Conservation (phyloP, 768 basidiomycete genomes). For the Leccinum fibrillosum region DNA sequence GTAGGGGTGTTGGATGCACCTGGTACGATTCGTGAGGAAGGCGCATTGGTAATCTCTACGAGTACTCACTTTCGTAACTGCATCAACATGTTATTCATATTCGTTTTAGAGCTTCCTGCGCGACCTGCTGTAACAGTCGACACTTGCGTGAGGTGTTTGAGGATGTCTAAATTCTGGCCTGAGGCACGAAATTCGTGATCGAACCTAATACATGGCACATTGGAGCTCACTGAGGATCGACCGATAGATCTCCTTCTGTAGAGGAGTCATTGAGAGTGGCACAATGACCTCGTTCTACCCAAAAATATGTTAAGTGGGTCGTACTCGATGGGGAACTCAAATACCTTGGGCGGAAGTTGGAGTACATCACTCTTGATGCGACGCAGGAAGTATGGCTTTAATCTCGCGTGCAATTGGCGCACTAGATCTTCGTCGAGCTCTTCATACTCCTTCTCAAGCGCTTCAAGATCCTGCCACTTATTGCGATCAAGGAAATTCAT, state of each 20-base stretch:
- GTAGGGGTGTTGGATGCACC: conserved; percentile 91
- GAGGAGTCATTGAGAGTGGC: conserved; percentile 79
- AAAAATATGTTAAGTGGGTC: conserved; percentile 2
- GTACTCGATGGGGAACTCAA: not conserved
- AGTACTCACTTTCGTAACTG: conserved; percentile 73
- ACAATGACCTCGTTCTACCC: conserved; percentile 85
- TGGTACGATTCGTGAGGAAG: conserved; percentile 26
- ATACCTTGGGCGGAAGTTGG: conserved; percentile 86
- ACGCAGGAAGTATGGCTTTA: conserved; percentile 90
- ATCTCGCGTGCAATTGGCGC: conserved; percentile 69
- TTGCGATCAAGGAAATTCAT: conserved; percentile 90
- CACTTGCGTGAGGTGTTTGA: conserved; percentile 56
- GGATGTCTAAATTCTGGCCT: conserved; percentile 71
- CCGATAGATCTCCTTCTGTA: conserved; percentile 87
- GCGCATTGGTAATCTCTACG: not conserved
- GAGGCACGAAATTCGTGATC: conserved; percentile 6
- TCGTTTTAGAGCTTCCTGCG: conserved; percentile 41
- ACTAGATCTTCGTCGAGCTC: conserved; percentile 78
- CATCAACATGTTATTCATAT: conserved; percentile 83
- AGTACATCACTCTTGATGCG: conserved; percentile 92
- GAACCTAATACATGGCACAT: conserved; percentile 12
- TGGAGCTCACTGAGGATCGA: conserved; percentile 65
- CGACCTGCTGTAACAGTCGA: conserved; percentile 32
- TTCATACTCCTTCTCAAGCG: conserved; percentile 69
- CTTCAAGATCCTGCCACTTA: conserved; percentile 74